Conservation (phyloP, 2,329 filamentous ascomycete species). For the Teratosphaeria destructans region DNA sequence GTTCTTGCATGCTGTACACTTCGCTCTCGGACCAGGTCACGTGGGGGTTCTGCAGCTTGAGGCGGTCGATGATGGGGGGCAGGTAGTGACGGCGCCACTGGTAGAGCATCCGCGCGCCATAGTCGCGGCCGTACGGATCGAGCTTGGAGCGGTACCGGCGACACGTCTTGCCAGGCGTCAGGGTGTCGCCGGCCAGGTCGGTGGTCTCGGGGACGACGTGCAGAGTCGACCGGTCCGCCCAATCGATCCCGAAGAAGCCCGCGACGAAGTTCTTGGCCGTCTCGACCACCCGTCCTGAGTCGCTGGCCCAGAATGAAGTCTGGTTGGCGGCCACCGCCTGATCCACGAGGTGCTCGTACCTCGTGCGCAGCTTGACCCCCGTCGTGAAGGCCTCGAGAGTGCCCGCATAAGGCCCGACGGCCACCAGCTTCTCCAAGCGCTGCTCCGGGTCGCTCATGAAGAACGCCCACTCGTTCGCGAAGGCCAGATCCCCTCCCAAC, state of each 20-base stretch:
- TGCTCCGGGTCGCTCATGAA: conserved; percentile 36
- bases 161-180: conserved; percentile 45
- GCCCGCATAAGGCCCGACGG: conserved; percentile 46
- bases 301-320: conserved; percentile 46
- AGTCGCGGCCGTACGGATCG: conserved; percentile 36
- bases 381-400: conserved; percentile 44
- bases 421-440: conserved; percentile 45
- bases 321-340: conserved; percentile 16
- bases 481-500: conserved; percentile 42
- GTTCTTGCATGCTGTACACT: conserved; percentile 50
- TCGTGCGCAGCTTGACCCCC: conserved; percentile 43
- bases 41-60: conserved; percentile 33
- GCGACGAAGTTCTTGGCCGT: conserved; percentile 46
- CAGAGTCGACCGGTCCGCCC: conserved; percentile 32
- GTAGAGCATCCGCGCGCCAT: conserved; percentile 39
- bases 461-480: conserved; percentile 46
- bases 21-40: conserved; percentile 37
- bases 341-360: conserved; percentile 40
- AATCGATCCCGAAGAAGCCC: conserved; percentile 46
- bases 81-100: conserved; percentile 41
- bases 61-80: conserved; percentile 33
- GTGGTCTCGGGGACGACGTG: conserved; percentile 43
- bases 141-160: conserved; percentile 28
- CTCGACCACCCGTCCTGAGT: conserved; percentile 44
- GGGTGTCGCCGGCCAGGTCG: conserved; percentile 42